Evolutionary conservation across 2,329 filamentous ascomycete genomes (phyloP).

Genomic region (Penicillium nordicum): DNA sequence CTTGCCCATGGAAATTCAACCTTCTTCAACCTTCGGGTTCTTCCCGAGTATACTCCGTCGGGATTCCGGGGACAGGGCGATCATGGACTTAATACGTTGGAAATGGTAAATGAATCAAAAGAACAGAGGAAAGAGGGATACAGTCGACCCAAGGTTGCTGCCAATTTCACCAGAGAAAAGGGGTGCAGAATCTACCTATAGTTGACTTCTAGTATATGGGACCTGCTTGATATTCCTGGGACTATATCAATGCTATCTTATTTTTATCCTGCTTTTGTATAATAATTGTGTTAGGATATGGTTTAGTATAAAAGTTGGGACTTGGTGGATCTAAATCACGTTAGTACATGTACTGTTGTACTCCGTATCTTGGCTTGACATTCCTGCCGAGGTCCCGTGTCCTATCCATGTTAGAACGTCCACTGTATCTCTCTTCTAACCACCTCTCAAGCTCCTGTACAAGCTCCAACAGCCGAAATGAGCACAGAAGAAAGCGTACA

Average conservation of each 20-base stretch:
- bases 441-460: not conserved
- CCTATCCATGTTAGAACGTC: not conserved
- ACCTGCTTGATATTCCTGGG: not conserved
- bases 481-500: slow-evolving; percentile 52
- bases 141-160: not conserved
- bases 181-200: not conserved
- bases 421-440: not conserved
- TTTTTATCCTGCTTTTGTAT: not conserved
- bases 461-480: slow-evolving; percentile 8
- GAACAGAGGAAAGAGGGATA: no score
- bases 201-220: no score
- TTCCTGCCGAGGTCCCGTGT: not conserved
- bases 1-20: not conserved
- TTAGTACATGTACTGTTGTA: not conserved
- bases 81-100: not conserved
- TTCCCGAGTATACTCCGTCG: not conserved
- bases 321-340: not conserved
- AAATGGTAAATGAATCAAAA: not conserved
- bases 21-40: not conserved
- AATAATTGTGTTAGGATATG: not conserved
- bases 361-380: not conserved
- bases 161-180: not conserved
- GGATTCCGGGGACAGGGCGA: not conserved
- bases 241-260: not conserved
- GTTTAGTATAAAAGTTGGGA: not conserved